Evolutionary conservation across 345 rosid species (phyloP).

Genomic region (Arabis alpina): DNA sequence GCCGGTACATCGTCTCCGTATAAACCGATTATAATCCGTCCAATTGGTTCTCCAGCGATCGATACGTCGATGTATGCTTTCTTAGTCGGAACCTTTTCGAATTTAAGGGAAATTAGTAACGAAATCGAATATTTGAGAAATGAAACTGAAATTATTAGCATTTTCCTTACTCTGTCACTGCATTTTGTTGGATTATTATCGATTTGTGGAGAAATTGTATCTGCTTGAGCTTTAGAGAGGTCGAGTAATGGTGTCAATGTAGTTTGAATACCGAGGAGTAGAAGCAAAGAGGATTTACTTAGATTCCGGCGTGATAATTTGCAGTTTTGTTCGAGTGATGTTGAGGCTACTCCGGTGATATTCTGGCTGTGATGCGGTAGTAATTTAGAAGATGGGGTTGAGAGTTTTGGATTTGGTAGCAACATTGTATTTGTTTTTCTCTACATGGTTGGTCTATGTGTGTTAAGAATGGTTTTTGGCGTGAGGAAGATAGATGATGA

Average conservation of each 20-base stretch:
- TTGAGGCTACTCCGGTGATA: slow-evolving; percentile 34
- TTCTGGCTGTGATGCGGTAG: slow-evolving; percentile 30
- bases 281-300: slow-evolving; percentile 62
- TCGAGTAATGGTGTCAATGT: slow-evolving; percentile 47
- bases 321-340: slow-evolving; percentile 41
- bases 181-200: slow-evolving; percentile 39
- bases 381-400: slow-evolving; percentile 43
- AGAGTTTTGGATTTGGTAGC: slow-evolving; percentile 48
- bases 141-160: background rate
- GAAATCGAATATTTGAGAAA: background rate
- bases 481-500: background rate
- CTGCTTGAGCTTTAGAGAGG: slow-evolving; percentile 50
- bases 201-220: slow-evolving; percentile 37
- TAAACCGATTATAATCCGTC: slow-evolving; percentile 74
- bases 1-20: slow-evolving; percentile 62
- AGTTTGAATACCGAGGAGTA: slow-evolving; percentile 54
- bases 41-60: slow-evolving; percentile 70
- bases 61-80: slow-evolving; percentile 78
- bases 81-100: slow-evolving; percentile 42
- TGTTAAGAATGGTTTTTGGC: background rate
- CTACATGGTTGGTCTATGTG: slow-evolving; percentile 11
- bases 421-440: slow-evolving; percentile 38
- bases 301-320: slow-evolving; percentile 69
- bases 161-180: slow-evolving; percentile 37
- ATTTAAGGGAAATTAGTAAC: background rate